phyloP scores from a whole-genome alignment of 441 rosid genomes.

The Flueggea neowawraea region DNA sequence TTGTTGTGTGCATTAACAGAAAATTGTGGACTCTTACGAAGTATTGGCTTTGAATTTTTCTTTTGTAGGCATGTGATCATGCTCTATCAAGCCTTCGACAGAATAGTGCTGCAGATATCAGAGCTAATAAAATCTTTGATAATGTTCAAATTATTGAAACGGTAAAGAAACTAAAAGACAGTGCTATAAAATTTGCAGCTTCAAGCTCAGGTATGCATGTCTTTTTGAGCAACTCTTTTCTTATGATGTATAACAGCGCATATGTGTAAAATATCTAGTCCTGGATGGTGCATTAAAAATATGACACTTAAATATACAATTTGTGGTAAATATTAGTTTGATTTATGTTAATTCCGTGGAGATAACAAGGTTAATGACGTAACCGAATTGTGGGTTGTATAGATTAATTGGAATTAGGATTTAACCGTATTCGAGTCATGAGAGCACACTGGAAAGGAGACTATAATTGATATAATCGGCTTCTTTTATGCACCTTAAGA shows the following conservation, averaged over 20 bases:
- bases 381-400: no score
- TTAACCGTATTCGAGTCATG: no score
- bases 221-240: neutral
- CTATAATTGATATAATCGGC: no score
- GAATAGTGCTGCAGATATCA: conserved; percentile 17
- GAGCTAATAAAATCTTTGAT: conserved; percentile 20
- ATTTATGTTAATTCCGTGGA: no score
- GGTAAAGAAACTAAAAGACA: conserved; percentile 41
- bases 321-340: no score
- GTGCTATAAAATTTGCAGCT: conserved; percentile 34
- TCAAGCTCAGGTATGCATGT: conserved; percentile 46
- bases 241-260: neutral
- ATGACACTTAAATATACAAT: no score
- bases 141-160: conserved; percentile 19
- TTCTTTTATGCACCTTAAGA: no score
- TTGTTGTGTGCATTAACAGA: no score
- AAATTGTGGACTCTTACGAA: neutral
- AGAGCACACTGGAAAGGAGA: no score
- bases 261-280: neutral
- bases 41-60: conserved; percentile 8
- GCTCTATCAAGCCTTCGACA: conserved; percentile 37
- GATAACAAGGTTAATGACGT: no score
- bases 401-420: no score
- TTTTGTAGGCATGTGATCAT: conserved; percentile 49
- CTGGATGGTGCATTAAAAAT: no score